Base-by-base conservation (phyloP, 1,284 basidiomycete species). In the Leccinum subrobustum region DNA sequence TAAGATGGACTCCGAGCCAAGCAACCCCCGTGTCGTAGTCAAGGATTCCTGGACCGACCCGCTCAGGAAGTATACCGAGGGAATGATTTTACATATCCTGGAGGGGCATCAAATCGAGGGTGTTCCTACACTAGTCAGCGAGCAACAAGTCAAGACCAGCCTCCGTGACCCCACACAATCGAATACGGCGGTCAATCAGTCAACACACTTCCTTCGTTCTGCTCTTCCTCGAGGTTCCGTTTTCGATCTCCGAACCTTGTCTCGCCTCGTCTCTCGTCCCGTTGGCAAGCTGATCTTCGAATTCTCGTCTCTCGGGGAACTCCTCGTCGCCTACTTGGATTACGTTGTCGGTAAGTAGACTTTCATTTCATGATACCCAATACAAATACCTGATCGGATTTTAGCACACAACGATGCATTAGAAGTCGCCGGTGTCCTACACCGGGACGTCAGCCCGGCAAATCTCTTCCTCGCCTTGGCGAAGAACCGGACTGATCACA, bases 1-100 rank as follows among this genome's bases (percentile, higher is more conserved):
- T 2, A 12, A 56, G 50, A 12, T 56, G 1, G 35, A 58, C 2
- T 31, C 18, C 4, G 7, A 42, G 6, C 7, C 2, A 8, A 16
- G 3, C 4, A 6, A 48, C 18, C 27, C 27, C 6, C 2, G 5
- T 2, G 27, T 63, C 2, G 20, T 33, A 0, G n/a, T 64, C 11
- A 64, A 59, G 44, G 54, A 64, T 12, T 35, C 20, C 0, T 64
- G 62, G 62, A 64, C 51, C 0, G 57, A 64, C 31, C 60, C 61
- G 2, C 42, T 64, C 1, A 31, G 58, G 37, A 64, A 63, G 31
- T 62, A 60, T 11, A 54, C 51, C 5, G 42, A 62, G 14, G 58
- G 52, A 2, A 54, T 52, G 25, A 63, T 63, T 11, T 16, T 64
- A 1, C 31, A 47, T 4, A 64, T 58, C 2, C 54, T 64, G 6